These are phyloP conservation scores for Salix suchowensis DNA, from an alignment of 345 rosid species.

Conservation along the genomic window DNA sequence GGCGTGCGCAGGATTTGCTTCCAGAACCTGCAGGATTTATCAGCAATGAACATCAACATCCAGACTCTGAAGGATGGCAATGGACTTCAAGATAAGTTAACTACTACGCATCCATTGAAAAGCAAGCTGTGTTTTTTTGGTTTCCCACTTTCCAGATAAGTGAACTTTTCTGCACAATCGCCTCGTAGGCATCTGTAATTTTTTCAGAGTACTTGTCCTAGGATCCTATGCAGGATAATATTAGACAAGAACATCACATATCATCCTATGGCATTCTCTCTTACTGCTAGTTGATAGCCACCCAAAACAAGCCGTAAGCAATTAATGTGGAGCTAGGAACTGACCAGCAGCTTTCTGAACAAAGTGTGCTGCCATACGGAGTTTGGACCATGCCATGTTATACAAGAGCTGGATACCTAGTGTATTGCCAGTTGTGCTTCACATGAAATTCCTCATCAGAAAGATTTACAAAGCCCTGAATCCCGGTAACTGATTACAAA, in stretches of 20 bases:
- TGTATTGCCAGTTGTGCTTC: background rate
- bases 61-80: background rate
- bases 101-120: background rate
- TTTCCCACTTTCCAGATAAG: background rate
- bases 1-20: slow-evolving; percentile 72
- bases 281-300: background rate
- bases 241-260: background rate
- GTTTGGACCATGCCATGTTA: background rate
- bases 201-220: background rate
- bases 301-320: background rate
- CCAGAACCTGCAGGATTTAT: slow-evolving; percentile 57
- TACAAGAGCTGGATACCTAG: background rate
- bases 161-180: background rate
- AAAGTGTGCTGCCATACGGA: background rate
- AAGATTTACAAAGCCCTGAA: background rate
- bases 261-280: background rate
- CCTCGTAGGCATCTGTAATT: background rate
- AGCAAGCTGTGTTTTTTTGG: background rate
- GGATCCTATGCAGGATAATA: background rate
- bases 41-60: background rate
- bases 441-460: background rate
- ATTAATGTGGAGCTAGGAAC: background rate
- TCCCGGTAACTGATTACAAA: background rate
- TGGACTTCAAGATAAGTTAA: background rate
- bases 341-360: background rate